Percentiles rank a stretch among this genome's conserved stretches.
phyloP scores from a whole-genome alignment of 257 asterid genomes.

The Przewalskia tangutica region DNA sequence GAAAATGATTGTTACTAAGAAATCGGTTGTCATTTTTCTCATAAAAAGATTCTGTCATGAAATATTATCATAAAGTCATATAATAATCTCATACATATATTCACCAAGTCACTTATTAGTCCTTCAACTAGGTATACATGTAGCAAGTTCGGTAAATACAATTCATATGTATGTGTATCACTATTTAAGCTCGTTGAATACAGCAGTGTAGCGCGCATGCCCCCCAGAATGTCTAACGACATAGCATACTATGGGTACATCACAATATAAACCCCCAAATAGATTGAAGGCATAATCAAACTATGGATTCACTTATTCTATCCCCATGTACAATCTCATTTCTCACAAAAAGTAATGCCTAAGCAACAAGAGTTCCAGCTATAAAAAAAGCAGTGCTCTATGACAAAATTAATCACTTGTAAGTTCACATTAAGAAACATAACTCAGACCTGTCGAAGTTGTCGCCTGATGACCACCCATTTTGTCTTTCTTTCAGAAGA shows the following conservation, averaged over 20 bases:
- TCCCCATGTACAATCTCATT: not conserved
- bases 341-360: not conserved
- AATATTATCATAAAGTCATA: not conserved
- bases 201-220: not conserved
- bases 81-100: not conserved
- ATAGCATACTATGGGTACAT: not conserved
- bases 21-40: not conserved
- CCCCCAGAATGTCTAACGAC: not conserved
- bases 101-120: not conserved
- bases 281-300: not conserved
- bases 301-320: not conserved
- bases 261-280: not conserved
- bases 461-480: conserved; percentile 93
- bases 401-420: not conserved
- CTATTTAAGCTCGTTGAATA: not conserved
- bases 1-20: not conserved
- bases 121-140: not conserved
- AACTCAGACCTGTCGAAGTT: conserved; percentile 75
- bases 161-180: not conserved
- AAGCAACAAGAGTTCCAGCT: not conserved
- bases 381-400: not conserved
- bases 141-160: not conserved
- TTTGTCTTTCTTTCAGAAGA: conserved; percentile 88
- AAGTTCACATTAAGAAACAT: not conserved
- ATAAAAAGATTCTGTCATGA: not conserved